Percentiles rank a stretch among this genome's conserved stretches.
phyloP scores from a whole-genome alignment of 345 rosid genomes.

The Streptanthus diversifolius region DNA sequence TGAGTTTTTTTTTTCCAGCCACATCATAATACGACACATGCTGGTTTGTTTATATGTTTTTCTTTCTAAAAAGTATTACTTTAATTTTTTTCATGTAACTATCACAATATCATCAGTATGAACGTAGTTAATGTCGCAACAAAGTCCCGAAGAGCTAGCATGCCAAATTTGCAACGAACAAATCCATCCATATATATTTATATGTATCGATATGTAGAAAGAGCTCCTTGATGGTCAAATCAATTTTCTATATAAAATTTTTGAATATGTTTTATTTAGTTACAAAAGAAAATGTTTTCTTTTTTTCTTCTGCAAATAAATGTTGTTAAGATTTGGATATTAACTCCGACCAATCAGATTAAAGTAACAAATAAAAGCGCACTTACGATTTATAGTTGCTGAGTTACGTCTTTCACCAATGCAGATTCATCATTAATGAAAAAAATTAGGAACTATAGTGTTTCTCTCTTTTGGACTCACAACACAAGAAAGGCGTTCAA shows the following conservation, averaged over 20 bases:
- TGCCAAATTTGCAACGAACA: not conserved
- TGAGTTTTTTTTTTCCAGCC: not conserved
- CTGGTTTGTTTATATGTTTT: not conserved
- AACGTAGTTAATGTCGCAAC: conserved; percentile 1
- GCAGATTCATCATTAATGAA: no score
- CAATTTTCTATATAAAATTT: not conserved
- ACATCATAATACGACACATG: not conserved
- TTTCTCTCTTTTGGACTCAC: no score
- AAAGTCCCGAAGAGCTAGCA: not conserved
- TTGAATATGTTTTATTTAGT: not conserved
- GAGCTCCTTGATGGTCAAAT: not conserved
- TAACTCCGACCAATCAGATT: no score
- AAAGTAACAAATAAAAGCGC: no score
- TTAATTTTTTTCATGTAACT: not conserved
- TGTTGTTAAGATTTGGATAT: no score
- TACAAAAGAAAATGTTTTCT: no score
- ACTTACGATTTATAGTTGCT: no score
- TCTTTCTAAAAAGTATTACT: not conserved
- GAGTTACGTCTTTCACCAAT: no score
- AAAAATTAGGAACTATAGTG: no score
- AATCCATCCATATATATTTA: not conserved
- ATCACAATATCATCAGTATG: not conserved
- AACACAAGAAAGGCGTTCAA: no score
- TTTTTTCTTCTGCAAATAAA: no score
- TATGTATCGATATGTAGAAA: not conserved